Base-by-base conservation (phyloP, 371 early-diverging fungal species). In the Mortierella sp. region DNA sequence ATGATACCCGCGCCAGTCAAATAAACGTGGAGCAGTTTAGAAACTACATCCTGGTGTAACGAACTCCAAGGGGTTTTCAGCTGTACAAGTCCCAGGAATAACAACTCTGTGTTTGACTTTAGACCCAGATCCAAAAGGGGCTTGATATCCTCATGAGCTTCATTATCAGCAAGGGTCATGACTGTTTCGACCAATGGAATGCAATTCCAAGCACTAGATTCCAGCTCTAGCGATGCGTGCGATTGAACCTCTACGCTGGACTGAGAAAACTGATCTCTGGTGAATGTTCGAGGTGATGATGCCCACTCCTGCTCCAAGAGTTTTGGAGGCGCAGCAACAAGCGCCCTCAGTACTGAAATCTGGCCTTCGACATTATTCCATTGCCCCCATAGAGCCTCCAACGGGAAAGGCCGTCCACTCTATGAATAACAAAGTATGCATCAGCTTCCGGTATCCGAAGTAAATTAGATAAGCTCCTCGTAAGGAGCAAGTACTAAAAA, bases 341-440 rank as follows among this genome's bases (percentile, higher is more conserved):
- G 86, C 47, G 92, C 92, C 57, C 88, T 88, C 63, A 96, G 80
- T 30, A 94, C 87, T 26, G 90, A 90, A 11, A 95, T 81, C 70
- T 96, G 95, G 5, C 92, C 93, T 22, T 87, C 87, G 16, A 88
- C 72, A 70, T 95, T 92, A 22, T 83, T 86, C 97, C 97, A 97
- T 68, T 88, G 86, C 22, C 92, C 91, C 85, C 93, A 92, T 66
- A 96, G 90, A 4, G 88, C 88, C 26, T 89, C 83, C 37, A 92
- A 85, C 26, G 97, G 97, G 74, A 95, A 96, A 6, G 72, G 80
- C 8, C 75, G 64, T 2, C 66, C 68, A 28, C 39, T 77, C 75
- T 78, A 71, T 14, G 39, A 1, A 43, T 16, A 10, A 54, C 5
- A 55, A 14, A 55, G 14, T 14, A 28, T 28, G 20, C 14, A 52